A percentile compares a stretch with the other conserved stretches of the same genome.
Evolutionary conservation across 164 flowering plant species (phyloP).

Genomic region (Santalum album): DNA sequence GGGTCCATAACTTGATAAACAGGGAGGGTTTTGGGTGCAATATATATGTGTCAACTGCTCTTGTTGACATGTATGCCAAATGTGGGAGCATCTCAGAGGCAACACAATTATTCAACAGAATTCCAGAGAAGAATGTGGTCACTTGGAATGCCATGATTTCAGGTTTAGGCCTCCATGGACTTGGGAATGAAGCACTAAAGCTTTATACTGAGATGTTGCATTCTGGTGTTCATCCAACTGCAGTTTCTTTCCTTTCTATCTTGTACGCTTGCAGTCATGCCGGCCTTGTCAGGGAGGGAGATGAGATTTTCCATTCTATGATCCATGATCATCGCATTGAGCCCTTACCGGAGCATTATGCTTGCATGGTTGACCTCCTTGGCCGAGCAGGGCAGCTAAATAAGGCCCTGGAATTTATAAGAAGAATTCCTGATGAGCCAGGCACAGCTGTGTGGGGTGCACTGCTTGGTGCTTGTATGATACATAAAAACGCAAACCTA

Average conservation of each 20-base stretch:
- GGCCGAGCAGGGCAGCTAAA: neutral
- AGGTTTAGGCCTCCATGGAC: neutral
- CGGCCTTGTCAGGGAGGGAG: neutral
- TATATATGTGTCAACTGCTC: neutral
- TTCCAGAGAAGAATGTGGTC: neutral
- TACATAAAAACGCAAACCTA: conserved; percentile 50
- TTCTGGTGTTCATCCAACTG: neutral
- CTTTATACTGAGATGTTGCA: neutral
- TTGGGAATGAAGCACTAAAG: neutral
- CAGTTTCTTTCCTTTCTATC: neutral
- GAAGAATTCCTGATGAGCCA: neutral
- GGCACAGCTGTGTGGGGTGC: conserved; percentile 13
- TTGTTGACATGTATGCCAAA: neutral
- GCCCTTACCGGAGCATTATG: neutral
- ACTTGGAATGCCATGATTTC: neutral
- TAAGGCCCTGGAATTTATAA: neutral
- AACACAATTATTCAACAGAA: neutral
- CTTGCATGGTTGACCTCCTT: conserved; percentile 1
- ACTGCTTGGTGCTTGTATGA: conserved; percentile 81
- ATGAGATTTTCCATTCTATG: neutral
- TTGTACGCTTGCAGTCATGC: neutral
- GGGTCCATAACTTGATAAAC: neutral
- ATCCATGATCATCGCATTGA: neutral
- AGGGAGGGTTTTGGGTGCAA: neutral
- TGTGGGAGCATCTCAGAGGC: neutral